These are phyloP conservation scores for Penicillium olsonii DNA, from an alignment of 2,329 filamentous ascomycete species.

Conservation along the genomic window DNA sequence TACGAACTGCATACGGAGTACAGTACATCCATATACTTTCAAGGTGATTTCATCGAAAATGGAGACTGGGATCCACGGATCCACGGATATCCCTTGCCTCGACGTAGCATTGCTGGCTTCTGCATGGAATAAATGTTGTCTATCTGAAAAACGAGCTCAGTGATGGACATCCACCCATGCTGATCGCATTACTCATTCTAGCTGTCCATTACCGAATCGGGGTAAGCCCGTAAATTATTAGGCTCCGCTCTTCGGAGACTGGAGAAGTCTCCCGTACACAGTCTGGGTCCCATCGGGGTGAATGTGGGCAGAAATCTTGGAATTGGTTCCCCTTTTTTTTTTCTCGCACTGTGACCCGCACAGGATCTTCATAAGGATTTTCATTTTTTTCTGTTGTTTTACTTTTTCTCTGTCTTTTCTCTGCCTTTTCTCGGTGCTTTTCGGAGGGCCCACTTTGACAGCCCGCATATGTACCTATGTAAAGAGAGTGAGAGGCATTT, in stretches of 20 bases:
- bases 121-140: neutral
- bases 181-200: slow-evolving; percentile 6
- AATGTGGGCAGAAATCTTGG: slow-evolving; percentile 8
- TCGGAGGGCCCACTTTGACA: slow-evolving; percentile 1
- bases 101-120: neutral
- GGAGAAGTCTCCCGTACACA: slow-evolving; percentile 4
- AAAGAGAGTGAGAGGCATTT: no score
- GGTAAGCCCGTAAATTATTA: neutral
- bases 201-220: neutral
- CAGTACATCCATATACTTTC: neutral
- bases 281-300: slow-evolving; percentile 9
- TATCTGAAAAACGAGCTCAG: neutral
- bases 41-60: neutral
- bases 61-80: neutral
- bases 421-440: neutral
- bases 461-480: no score
- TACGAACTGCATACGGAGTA: no score
- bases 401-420: neutral
- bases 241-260: slow-evolving; percentile 8
- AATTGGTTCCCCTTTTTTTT: neutral
- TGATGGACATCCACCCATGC: neutral
- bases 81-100: neutral
- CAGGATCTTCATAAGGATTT: slow-evolving; percentile 5
- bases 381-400: neutral
- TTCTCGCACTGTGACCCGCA: neutral